Evolutionary conservation across 306 rosid species (phyloP), one percentile per base, ranked within the genome.

Genomic region (Dryas alaskensis): DNA sequence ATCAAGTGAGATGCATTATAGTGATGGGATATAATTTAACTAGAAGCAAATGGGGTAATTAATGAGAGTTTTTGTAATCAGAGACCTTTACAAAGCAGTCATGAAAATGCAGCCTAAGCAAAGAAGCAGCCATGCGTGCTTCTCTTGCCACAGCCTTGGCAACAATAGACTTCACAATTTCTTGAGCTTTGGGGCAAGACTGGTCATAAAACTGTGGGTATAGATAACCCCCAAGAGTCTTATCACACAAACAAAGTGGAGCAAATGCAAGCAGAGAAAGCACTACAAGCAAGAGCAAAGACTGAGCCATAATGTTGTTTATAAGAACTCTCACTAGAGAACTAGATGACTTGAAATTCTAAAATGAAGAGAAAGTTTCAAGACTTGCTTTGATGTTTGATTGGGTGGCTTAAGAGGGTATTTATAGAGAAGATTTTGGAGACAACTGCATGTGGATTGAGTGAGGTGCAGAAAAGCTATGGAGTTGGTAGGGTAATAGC

Each of bases 1-100:
- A 31, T 31, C 37, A 31, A 31, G 3, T 31, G 37, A 31, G 37
- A 22, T 70, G 51, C 16, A 31, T 1, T 8, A 13, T 5, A 58
- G n/a, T 11, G 17, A 42, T 1, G 10, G 1, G 6, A 17, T 49
- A 39, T 9, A 47, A 22, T 10, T 8, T 22, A 22, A 27, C 39
- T 4, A 25, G 55, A 17, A 6, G 63, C 8, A 53, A 47, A 6
- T 60, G 14, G 0, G 17, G 40, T 7, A 37, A 31, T 31, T 31
- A 31, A 22, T 22, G 22, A 22, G 22, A 22, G 6, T 7, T 12
- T 52, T 12, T 19, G 46, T 14, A 46, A 31, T 6, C 25, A 4
- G 5, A 60, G 46, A 90, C 98, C 98, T 94, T 72, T 65, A 91
- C 98, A 78, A 94, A 94, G 45, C 98, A 94, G 22, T 94, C 98